These are phyloP conservation scores for Myxozyma sirexii DNA, from an alignment of 805 yeast genomes.

Conservation along the genomic window DNA sequence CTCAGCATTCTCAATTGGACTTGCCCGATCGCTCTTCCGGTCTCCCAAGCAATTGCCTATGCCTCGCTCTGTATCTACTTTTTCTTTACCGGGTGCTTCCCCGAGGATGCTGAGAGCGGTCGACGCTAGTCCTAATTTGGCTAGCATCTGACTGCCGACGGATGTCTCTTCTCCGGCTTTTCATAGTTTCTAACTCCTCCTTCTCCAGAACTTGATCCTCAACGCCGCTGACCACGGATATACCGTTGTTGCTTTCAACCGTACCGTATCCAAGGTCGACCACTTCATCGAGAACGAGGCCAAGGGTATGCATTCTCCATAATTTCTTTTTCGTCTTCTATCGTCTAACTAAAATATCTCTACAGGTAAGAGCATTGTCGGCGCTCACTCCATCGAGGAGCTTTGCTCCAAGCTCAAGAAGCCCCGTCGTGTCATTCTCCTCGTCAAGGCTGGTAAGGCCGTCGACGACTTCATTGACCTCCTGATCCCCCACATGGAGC, in stretches of 20 bases:
- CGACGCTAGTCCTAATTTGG: constrained; percentile 13
- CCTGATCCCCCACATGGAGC: constrained; percentile 85
- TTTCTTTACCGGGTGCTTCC: not conserved
- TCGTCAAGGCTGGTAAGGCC: constrained; percentile 96
- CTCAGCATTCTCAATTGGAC: too few species aligned
- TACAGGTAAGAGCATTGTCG: constrained; percentile 74
- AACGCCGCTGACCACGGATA: constrained; percentile 97
- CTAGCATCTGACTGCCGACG: not conserved
- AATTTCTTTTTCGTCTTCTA: too few species aligned
- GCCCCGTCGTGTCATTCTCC: constrained; percentile 92
- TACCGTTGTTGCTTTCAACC: constrained; percentile 98
- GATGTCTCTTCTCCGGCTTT: constrained; percentile 14
- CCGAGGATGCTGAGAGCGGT: not conserved
- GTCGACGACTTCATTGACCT: constrained; percentile 90
- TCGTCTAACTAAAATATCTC: not conserved
- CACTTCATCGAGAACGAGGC: constrained; percentile 92
- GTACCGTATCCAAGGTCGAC: constrained; percentile 95
- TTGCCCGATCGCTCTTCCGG: not conserved
- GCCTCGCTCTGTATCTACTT: not conserved
- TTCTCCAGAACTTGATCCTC: constrained; percentile 75
- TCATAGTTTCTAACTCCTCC: not conserved
- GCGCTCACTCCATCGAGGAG: constrained; percentile 92
- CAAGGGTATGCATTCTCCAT: constrained; percentile 58
- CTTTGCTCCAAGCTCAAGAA: constrained; percentile 85
- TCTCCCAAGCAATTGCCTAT: not conserved